phyloP scores from a whole-genome alignment of 495 filamentous ascomycete species.

The Aspergillus indologenus region DNA sequence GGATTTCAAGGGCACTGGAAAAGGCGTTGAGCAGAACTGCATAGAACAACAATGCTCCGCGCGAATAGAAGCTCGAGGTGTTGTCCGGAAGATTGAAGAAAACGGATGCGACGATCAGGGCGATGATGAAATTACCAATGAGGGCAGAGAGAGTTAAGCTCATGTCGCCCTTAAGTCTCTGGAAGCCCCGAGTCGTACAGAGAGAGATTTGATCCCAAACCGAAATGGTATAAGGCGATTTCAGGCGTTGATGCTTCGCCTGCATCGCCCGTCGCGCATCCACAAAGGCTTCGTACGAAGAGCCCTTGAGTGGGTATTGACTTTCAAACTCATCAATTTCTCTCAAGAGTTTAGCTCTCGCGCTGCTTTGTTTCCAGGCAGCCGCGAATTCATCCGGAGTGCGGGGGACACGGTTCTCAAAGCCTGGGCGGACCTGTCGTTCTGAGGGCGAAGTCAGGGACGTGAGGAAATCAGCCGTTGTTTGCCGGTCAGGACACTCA shows the following conservation, averaged over 20 bases:
- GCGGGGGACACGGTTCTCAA: constrained; percentile 57
- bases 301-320: constrained; percentile 34
- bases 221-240: constrained; percentile 44
- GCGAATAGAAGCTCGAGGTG: constrained; percentile 66
- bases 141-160: constrained; percentile 54
- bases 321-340: constrained; percentile 38
- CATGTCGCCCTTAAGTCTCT: constrained; percentile 55
- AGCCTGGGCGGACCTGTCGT: constrained; percentile 54
- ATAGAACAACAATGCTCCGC: constrained; percentile 79
- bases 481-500: constrained; percentile 52
- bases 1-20: constrained; percentile 64
- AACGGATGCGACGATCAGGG: constrained; percentile 73
- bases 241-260: constrained; percentile 31
- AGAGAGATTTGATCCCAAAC: constrained; percentile 44
- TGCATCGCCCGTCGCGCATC: constrained; percentile 40
- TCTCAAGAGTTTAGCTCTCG: constrained; percentile 38
- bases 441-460: constrained; percentile 61
- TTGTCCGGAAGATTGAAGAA: constrained; percentile 68
- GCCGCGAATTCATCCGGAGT: constrained; percentile 63
- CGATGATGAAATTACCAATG: constrained; percentile 67
- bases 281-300: constrained; percentile 33
- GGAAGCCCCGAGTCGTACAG: constrained; percentile 46
- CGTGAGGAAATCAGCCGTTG: constrained; percentile 65
- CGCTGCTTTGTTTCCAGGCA: constrained; percentile 47
- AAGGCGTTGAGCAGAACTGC: constrained; percentile 82